Evolutionary conservation across 768 basidiomycete species (phyloP), one percentile per base, ranked within the genome.

Genomic region (Kwoniella europaea): DNA sequence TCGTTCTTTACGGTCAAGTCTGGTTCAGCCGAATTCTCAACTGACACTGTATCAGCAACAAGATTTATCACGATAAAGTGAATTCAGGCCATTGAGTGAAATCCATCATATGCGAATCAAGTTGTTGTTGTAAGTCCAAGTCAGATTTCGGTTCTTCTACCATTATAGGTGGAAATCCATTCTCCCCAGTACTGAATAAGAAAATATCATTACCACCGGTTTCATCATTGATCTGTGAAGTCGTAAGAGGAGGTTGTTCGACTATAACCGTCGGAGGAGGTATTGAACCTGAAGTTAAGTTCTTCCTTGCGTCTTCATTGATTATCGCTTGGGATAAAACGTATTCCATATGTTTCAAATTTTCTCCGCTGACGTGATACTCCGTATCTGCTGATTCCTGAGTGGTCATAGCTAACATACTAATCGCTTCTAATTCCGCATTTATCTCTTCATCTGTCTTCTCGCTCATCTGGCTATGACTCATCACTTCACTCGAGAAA

Each of bases 121-220:
- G 13, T 50, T 16, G 12, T 15, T 43, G 18, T 22, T 61, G 41
- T 27, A 65, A 42, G 2, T 65, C 55, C 6, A 65, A 42, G 2
- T 65, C 55, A 5, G 52, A 56, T 57, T 65, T 65, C n/a, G 64
- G 64, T 57, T 65, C 64, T 24, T 65, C 54, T 1, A 65, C 54
- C n/a, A 65, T 41, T 6, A 65, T 56, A 12, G 52, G 22, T 56
- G 53, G 53, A 41, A 41, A 65, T 43, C 35, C 29, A 57, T 55
- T 22, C 6, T 53, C 35, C n/a, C 18, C 35, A 3, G 55, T 41
- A 43, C 54, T 44, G 41, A 56, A 43, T 12, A 65, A 35, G 54
- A 65, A 56, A 15, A 56, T 67, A 43, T 56, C 42, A 43, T 42
- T 44, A 16, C 29, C 57, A 13, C 15, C 27, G 12, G 13, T 27